Conservation (phyloP, 129 eudicot species). For the Lactuca sativa region DNA sequence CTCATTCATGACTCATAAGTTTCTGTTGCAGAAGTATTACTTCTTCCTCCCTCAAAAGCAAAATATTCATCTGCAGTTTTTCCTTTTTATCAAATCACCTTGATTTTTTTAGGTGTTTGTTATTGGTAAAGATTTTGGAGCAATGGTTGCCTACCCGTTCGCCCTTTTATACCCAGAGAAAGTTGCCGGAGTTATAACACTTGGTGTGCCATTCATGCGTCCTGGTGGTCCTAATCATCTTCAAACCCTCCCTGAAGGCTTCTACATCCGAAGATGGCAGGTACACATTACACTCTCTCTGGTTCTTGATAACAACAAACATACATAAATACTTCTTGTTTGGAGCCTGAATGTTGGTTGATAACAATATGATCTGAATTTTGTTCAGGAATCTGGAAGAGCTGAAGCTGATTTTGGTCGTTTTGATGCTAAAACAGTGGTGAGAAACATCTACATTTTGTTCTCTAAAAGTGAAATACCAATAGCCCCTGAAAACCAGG, state of each 20-base stretch:
- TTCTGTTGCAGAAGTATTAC: too few relatives aligned
- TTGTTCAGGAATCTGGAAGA: slow-evolving; percentile 48
- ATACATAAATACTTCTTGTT: too few relatives aligned
- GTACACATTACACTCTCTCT: slow-evolving; percentile 10
- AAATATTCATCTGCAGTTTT: too few relatives aligned
- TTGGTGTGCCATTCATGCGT: slow-evolving; percentile 41
- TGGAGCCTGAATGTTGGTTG: too few relatives aligned
- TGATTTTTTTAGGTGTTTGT: slow-evolving; percentile 21
- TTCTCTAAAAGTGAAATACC: slow-evolving; percentile 55
- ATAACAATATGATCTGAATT: neutral
- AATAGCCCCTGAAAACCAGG: slow-evolving; percentile 46
- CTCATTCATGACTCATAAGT: too few relatives aligned
- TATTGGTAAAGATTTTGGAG: slow-evolving; percentile 48
- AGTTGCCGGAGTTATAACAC: slow-evolving; percentile 32
- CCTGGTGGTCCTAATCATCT: neutral
- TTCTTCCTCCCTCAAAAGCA: too few relatives aligned
- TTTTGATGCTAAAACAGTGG: slow-evolving; percentile 45
- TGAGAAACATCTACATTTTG: slow-evolving; percentile 47
- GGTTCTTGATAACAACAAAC: neutral
- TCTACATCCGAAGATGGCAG: slow-evolving; percentile 48
- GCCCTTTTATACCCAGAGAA: slow-evolving; percentile 35
- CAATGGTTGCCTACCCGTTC: slow-evolving; percentile 23
- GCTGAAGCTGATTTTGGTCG: slow-evolving; percentile 63
- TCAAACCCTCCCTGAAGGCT: slow-evolving; percentile 44
- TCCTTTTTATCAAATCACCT: too few relatives aligned